Evolutionary conservation across 1,139 yeast genomes (phyloP).

Genomic region (Candida sanyaensis): DNA sequence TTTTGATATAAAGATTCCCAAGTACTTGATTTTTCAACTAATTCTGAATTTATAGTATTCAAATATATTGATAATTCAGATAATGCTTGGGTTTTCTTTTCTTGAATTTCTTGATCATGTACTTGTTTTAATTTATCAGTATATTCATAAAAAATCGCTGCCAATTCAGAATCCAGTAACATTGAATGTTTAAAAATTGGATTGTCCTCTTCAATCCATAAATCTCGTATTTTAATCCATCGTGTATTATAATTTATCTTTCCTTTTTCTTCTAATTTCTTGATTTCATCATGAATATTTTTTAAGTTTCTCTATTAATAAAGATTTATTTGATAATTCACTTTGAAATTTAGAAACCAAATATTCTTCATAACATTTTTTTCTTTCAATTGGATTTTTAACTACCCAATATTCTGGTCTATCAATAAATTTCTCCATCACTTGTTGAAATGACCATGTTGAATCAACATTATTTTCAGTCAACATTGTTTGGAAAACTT

Average conservation of each 20-base stretch:
- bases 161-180: constrained; percentile 57
- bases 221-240: constrained; percentile 60
- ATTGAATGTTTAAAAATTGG: constrained; percentile 67
- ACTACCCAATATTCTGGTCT: constrained; percentile 74
- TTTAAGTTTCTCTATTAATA: constrained; percentile 56
- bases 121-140: constrained; percentile 40
- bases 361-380: constrained; percentile 65
- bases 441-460: constrained; percentile 74
- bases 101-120: constrained; percentile 31
- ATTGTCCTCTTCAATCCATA: constrained; percentile 55
- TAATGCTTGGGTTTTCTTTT: constrained; percentile 50
- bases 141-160: constrained; percentile 53
- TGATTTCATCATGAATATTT: constrained; percentile 54
- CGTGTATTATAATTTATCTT: constrained; percentile 59
- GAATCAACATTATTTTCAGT: constrained; percentile 59
- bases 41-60: constrained; percentile 31
- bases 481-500: constrained; percentile 54
- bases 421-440: constrained; percentile 58
- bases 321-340: constrained; percentile 54
- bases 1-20: constrained; percentile 50
- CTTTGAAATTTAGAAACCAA: constrained; percentile 55
- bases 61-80: constrained; percentile 53
- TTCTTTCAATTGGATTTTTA: constrained; percentile 60
- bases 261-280: constrained; percentile 28
- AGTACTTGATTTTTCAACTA: constrained; percentile 29